Conservation (phyloP, 2,329 filamentous ascomycete species). For the Amylocarpus encephaloides region DNA sequence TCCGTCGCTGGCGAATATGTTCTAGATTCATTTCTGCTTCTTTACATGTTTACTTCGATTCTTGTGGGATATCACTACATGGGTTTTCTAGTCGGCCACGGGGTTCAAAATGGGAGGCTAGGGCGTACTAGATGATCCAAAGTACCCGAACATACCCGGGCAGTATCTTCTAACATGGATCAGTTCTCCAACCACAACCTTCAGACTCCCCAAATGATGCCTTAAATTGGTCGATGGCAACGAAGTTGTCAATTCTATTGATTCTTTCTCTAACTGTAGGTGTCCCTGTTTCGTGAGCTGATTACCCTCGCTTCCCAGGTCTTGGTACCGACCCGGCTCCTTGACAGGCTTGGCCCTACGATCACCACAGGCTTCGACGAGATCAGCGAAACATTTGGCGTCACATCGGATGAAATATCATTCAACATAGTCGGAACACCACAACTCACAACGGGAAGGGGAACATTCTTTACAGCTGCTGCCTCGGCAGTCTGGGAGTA, state of each 20-base stretch:
- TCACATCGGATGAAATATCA: conserved; percentile 34
- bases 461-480: conserved; percentile 37
- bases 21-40: conserved; percentile 7
- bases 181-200: conserved; percentile 37
- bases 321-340: background rate
- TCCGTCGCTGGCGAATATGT: conserved; percentile 23
- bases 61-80: conserved; percentile 5
- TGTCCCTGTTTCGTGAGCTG: conserved; percentile 25
- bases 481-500: conserved; percentile 34
- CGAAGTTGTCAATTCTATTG: conserved; percentile 25
- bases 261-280: conserved; percentile 26
- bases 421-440: conserved; percentile 32
- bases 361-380: conserved; percentile 34
- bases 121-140: conserved; percentile 27
- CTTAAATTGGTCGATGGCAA: conserved; percentile 39
- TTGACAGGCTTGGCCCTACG: conserved; percentile 35
- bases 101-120: conserved; percentile 18
- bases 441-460: conserved; percentile 36
- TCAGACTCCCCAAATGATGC: conserved; percentile 48
- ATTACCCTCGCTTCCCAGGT: conserved; percentile 14
- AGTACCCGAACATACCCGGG: conserved; percentile 27
- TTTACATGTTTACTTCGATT: conserved; percentile 9
- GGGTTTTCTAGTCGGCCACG: background rate
- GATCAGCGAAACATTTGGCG: conserved; percentile 32
- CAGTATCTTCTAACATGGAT: background rate